Evolutionary conservation across 345 rosid genomes (phyloP).

Genomic region (Eucalyptus camaldulensis): DNA sequence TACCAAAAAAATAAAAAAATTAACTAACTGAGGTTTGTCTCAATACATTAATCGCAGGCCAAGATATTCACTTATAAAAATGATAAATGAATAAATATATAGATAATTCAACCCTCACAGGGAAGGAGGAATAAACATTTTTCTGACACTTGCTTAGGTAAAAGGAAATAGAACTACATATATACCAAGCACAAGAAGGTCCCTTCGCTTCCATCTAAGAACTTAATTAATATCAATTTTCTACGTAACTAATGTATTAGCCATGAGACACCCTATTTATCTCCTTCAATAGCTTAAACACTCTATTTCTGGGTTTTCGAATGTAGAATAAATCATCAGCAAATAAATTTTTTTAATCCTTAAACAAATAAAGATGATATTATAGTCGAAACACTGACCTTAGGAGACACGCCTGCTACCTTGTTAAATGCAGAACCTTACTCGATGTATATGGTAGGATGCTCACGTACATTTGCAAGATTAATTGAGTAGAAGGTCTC

Average conservation of each 20-base stretch:
- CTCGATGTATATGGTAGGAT: not conserved
- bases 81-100: not conserved
- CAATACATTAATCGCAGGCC: not conserved
- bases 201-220: not conserved
- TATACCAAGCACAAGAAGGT: not conserved
- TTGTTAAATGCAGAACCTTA: not conserved
- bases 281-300: not conserved
- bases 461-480: not conserved
- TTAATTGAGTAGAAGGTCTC: not conserved
- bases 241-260: not conserved
- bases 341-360: not conserved
- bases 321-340: too few species aligned
- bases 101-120: not conserved
- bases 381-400: not conserved
- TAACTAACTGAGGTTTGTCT: not conserved
- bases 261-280: not conserved
- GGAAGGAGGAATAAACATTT: not conserved
- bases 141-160: not conserved
- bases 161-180: not conserved
- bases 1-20: not conserved
- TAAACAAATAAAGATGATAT: not conserved
- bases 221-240: not conserved
- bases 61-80: not conserved
- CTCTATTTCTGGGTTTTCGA: not conserved
- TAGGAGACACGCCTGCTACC: not conserved